These are phyloP conservation scores for Rhododendron vialii DNA, from an alignment of 148 eudicot genomes.

Conservation along the genomic window DNA sequence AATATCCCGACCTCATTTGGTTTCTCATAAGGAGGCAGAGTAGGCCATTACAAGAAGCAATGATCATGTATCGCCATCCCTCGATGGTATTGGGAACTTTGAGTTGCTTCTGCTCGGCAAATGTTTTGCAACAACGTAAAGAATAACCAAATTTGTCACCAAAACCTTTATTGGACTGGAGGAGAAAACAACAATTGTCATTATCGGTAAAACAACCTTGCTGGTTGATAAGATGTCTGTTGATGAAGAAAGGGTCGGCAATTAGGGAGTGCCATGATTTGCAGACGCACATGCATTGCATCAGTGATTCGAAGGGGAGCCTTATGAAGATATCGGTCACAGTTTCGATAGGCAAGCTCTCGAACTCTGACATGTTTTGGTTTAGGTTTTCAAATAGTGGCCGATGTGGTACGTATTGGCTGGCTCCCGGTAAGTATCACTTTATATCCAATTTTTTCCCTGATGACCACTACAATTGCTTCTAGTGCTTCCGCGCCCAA, in stretches of 20 bases:
- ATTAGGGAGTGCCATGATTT: too few relatives aligned
- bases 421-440: too few relatives aligned
- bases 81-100: not conserved
- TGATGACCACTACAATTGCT: too few relatives aligned
- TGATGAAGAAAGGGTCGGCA: not conserved
- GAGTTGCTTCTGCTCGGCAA: not conserved
- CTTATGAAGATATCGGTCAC: not conserved
- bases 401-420: too few relatives aligned
- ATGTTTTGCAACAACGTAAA: not conserved
- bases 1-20: not conserved
- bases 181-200: not conserved
- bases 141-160: not conserved
- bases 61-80: not conserved
- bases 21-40: not conserved
- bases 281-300: not conserved
- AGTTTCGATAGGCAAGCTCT: not conserved
- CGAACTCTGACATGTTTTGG: not conserved
- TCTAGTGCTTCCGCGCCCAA: too few relatives aligned
- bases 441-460: too few relatives aligned
- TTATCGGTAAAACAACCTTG: not conserved
- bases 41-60: not conserved
- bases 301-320: not conserved
- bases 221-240: not conserved
- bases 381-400: too few relatives aligned
- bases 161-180: not conserved